Conservation (phyloP, 331 rosid genomes). For the Malus hybrid region DNA sequence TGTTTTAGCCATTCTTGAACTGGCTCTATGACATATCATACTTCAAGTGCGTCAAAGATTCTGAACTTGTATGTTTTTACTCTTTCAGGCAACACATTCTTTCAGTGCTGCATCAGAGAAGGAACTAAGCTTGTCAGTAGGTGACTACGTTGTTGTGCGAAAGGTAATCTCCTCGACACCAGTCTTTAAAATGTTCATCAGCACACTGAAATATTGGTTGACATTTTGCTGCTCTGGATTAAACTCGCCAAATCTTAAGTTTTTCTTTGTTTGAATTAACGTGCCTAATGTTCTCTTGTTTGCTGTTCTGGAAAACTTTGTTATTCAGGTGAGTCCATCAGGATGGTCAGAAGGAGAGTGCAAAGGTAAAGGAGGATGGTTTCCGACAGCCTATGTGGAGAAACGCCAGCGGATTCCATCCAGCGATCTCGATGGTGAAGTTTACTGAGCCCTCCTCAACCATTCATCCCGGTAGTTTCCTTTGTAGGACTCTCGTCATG, state of each 20-base stretch:
- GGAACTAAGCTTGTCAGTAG: slow-evolving; percentile 81
- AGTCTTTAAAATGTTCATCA: neutral
- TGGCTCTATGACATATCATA: neutral
- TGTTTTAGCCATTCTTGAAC: slow-evolving; percentile 2
- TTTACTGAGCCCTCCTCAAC: slow-evolving; percentile 25
- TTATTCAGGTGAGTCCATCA: slow-evolving; percentile 51
- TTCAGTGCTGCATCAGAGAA: slow-evolving; percentile 64
- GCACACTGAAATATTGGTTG: neutral
- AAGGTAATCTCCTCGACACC: slow-evolving; percentile 38
- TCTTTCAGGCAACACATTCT: slow-evolving; percentile 70
- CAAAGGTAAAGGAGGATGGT: no score
- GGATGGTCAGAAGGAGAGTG: slow-evolving; percentile 50
- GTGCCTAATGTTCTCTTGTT: neutral
- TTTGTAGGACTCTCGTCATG: neutral
- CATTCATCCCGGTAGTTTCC: neutral
- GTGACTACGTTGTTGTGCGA: slow-evolving; percentile 79
- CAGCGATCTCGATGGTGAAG: slow-evolving; percentile 41
- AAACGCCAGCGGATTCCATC: slow-evolving; percentile 82
- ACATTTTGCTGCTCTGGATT: neutral
- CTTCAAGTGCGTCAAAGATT: neutral
- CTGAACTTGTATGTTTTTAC: neutral
- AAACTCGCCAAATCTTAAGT: neutral
- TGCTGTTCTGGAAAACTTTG: neutral
- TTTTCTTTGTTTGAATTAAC: neutral
- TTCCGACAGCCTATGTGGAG: slow-evolving; percentile 19